Percentiles rank a stretch among this genome's conserved stretches.
Evolutionary conservation across 805 yeast species (phyloP).

Genomic region (Nakazawaea wyomingensis): DNA sequence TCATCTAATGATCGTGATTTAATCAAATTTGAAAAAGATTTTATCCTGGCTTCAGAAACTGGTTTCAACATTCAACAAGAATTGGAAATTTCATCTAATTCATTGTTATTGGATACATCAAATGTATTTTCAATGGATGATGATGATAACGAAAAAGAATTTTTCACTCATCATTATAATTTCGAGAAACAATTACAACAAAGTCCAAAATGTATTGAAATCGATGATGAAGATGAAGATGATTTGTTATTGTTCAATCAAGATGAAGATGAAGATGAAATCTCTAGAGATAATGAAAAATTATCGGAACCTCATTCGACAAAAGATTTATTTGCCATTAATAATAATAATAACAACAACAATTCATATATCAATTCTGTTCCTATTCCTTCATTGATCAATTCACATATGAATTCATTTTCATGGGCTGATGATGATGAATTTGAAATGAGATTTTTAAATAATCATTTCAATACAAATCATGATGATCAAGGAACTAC

Average conservation of each 20-base stretch:
- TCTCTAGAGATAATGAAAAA: background rate
- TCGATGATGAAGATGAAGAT: background rate
- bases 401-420: slow-evolving; percentile 5
- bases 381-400: slow-evolving; percentile 8
- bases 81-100: background rate
- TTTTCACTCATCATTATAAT: too few relatives aligned
- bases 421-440: slow-evolving; percentile 12
- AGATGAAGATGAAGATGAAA: background rate
- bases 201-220: background rate
- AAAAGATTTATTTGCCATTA: too few relatives aligned
- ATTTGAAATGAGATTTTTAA: slow-evolving; percentile 1
- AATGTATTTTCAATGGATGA: slow-evolving; percentile 4
- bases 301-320: background rate
- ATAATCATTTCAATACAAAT: background rate
- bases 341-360: too few relatives aligned
- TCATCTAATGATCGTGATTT: slow-evolving; percentile 36
- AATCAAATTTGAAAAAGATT: slow-evolving; percentile 19
- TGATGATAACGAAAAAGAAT: background rate
- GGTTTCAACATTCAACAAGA: slow-evolving; percentile 3
- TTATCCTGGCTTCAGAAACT: background rate
- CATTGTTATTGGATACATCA: slow-evolving; percentile 2
- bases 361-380: background rate
- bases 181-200: background rate
- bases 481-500: background rate
- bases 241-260: too few relatives aligned